Conservation (phyloP, 1,284 basidiomycete genomes). For the Apiotrichum domesticum region DNA sequence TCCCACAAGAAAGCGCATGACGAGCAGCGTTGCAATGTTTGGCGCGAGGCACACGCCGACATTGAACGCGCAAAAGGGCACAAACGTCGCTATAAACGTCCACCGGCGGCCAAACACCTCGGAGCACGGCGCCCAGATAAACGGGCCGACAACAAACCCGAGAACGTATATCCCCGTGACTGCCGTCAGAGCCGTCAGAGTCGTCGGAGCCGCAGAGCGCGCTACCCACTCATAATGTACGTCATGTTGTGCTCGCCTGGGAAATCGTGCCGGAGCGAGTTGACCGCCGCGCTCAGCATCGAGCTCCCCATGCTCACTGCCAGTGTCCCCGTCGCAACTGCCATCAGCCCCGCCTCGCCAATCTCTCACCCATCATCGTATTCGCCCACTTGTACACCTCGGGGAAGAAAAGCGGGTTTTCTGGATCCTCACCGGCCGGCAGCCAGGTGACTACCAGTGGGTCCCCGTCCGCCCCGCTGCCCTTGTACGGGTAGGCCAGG, state of each 20-base stretch:
- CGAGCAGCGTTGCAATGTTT: conserved; percentile 57
- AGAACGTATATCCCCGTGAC: conserved; percentile 17
- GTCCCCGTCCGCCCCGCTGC: too few species aligned
- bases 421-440: conserved; percentile 17
- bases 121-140: conserved; percentile 60
- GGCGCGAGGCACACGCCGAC: conserved; percentile 58
- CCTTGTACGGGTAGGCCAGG: too few species aligned
- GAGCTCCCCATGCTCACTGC: conserved; percentile 21
- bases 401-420: conserved; percentile 29
- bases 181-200: background rate
- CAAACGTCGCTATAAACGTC: conserved; percentile 52
- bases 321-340: conserved; percentile 17
- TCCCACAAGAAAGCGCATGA: conserved; percentile 43
- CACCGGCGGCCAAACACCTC: conserved; percentile 57
- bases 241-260: conserved; percentile 17
- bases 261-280: conserved; percentile 15
- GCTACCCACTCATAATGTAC: conserved; percentile 16
- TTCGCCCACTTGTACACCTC: conserved; percentile 28
- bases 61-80: conserved; percentile 59
- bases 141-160: conserved; percentile 47
- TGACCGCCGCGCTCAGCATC: conserved; percentile 23
- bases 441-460: too few species aligned
- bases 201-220: background rate
- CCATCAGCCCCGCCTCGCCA: conserved; percentile 1
- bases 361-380: conserved; percentile 12